Evolutionary conservation across 2,329 filamentous ascomycete genomes (phyloP).

Genomic region (Apiospora phragmitis): DNA sequence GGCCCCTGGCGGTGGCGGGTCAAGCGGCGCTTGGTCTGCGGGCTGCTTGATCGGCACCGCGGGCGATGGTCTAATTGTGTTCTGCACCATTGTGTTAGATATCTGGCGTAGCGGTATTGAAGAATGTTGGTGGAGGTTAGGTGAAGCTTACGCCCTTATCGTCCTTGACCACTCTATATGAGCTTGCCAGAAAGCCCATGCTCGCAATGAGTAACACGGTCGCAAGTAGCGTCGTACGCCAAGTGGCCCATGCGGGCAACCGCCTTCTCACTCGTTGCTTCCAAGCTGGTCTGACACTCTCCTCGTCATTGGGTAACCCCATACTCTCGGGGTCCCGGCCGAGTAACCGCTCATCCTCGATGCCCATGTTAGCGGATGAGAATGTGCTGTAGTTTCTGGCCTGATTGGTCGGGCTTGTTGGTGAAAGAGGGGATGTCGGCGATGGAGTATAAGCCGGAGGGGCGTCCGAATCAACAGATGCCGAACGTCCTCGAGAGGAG

Average conservation of each 20-base stretch:
- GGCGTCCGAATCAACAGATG: conserved; percentile 39
- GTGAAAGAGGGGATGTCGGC: conserved; percentile 21
- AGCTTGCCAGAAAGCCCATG: conserved; percentile 31
- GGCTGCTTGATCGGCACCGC: conserved; percentile 4
- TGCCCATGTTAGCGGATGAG: conserved; percentile 40
- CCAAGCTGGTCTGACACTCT: conserved; percentile 23
- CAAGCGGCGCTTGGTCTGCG: neutral
- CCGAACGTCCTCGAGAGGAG: conserved; percentile 21
- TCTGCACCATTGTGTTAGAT: conserved; percentile 18
- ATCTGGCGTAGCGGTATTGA: neutral
- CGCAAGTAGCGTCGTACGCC: conserved; percentile 28
- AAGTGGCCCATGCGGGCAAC: conserved; percentile 30
- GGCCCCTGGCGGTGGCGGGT: conserved; percentile 2
- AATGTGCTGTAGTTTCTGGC: conserved; percentile 47
- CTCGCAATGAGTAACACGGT: conserved; percentile 32
- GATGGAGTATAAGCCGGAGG: conserved; percentile 54
- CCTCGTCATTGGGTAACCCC: conserved; percentile 33
- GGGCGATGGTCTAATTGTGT: conserved; percentile 20
- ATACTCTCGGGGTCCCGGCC: conserved; percentile 47
- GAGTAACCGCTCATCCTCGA: conserved; percentile 46
- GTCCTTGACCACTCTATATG: conserved; percentile 24
- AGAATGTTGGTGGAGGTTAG: too few species aligned
- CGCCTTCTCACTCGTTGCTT: conserved; percentile 26
- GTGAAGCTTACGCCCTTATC: conserved; percentile 17
- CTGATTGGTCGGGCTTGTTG: conserved; percentile 18